Conservation (phyloP, 129 eudicot species). For the Arctium lappa region DNA sequence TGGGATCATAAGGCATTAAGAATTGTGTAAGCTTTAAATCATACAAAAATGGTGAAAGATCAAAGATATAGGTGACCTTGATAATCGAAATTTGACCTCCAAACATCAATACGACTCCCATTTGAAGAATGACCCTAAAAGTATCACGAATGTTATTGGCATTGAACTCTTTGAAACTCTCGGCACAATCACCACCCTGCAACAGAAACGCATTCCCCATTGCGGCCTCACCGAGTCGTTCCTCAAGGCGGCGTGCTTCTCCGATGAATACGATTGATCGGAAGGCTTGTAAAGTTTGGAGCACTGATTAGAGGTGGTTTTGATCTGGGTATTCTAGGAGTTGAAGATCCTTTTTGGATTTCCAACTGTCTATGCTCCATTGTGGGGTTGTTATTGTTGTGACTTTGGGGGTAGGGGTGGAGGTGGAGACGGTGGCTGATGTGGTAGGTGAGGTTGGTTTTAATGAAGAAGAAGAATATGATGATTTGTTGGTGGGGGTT, state of each 20-base stretch:
- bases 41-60: too few relatives aligned
- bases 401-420: slow-evolving; percentile 29
- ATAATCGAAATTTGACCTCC: slow-evolving; percentile 82
- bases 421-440: neutral
- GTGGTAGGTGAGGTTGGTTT: slow-evolving; percentile 28
- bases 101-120: slow-evolving; percentile 82
- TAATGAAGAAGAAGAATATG: slow-evolving; percentile 16
- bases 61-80: slow-evolving; percentile 38
- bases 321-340: slow-evolving; percentile 22
- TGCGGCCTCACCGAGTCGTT: slow-evolving; percentile 78
- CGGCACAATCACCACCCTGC: slow-evolving; percentile 73
- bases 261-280: slow-evolving; percentile 21
- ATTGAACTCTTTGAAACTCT: slow-evolving; percentile 37
- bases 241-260: slow-evolving; percentile 75
- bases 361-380: slow-evolving; percentile 81
- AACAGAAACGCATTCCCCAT: slow-evolving; percentile 78
- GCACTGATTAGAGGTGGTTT: too few relatives aligned
- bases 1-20: too few relatives aligned
- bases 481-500: too few relatives aligned
- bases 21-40: too few relatives aligned
- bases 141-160: slow-evolving; percentile 84
- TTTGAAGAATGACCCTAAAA: slow-evolving; percentile 77
- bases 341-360: slow-evolving; percentile 71
- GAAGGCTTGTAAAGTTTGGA: slow-evolving; percentile 1
- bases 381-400: slow-evolving; percentile 19